phyloP scores from a whole-genome alignment of 2,329 filamentous ascomycete species.

The Fusarium clavum region DNA sequence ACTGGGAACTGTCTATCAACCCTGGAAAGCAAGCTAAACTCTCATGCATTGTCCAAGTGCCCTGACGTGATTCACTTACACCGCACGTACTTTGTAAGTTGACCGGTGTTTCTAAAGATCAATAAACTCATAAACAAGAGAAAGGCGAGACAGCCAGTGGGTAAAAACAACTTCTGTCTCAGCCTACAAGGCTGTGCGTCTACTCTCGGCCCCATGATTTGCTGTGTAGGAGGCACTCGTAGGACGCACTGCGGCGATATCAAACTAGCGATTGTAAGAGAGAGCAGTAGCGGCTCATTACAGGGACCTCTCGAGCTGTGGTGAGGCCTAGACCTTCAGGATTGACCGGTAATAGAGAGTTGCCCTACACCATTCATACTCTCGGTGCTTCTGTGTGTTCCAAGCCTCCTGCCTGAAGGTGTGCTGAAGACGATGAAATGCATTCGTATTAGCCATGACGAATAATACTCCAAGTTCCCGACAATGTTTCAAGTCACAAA shows the following conservation, averaged over 20 bases:
- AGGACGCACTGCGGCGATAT: constrained; percentile 18
- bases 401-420: background rate
- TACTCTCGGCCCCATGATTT: background rate
- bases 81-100: background rate
- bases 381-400: constrained; percentile 3
- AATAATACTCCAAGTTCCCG: constrained; percentile 4
- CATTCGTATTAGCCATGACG: background rate
- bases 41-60: constrained; percentile 12
- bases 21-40: constrained; percentile 1
- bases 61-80: constrained; percentile 16
- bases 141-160: constrained; percentile 12
- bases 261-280: constrained; percentile 13
- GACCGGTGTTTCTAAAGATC: background rate
- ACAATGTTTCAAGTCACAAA: constrained; percentile 25
- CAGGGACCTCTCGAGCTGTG: constrained; percentile 6
- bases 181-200: constrained; percentile 8
- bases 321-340: constrained; percentile 22
- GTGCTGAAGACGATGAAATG: background rate
- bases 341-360: constrained; percentile 3
- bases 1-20: constrained; percentile 5
- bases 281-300: constrained; percentile 6
- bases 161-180: constrained; percentile 5
- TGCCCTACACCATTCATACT: constrained; percentile 12
- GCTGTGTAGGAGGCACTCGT: background rate
- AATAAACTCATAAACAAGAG: background rate